Percentiles rank a stretch among this genome's conserved stretches.
Conservation (phyloP, 345 rosid genomes). For the Camelina laxa region DNA sequence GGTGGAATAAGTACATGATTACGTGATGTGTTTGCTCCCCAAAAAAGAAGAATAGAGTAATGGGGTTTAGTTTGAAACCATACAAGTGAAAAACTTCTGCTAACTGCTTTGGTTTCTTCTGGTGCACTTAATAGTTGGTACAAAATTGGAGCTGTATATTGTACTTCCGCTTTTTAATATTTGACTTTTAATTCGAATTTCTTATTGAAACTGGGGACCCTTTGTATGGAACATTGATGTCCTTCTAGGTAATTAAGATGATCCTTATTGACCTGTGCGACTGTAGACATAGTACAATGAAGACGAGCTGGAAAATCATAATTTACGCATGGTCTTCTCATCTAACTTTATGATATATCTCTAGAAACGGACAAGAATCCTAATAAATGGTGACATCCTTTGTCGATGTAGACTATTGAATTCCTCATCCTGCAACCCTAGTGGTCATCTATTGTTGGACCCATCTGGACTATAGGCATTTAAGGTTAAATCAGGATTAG, state of each 20-base stretch:
- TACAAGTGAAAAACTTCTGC: not conserved
- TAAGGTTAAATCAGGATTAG: conserved; percentile 30
- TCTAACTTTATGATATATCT: conserved; percentile 18
- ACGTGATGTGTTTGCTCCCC: conserved; percentile 38
- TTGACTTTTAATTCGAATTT: conserved; percentile 18
- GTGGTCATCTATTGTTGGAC: conserved; percentile 34
- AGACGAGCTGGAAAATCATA: conserved; percentile 33
- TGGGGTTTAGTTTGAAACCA: conserved; percentile 10
- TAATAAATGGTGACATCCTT: conserved; percentile 39
- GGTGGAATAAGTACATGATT: conserved; percentile 47
- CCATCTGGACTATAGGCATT: conserved; percentile 30
- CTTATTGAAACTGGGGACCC: conserved; percentile 30
- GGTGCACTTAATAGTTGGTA: conserved; percentile 33
- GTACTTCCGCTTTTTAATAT: conserved; percentile 29
- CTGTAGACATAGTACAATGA: conserved; percentile 36
- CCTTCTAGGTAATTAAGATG: conserved; percentile 29
- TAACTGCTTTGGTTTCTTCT: conserved; percentile 35
- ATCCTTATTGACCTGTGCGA: conserved; percentile 36
- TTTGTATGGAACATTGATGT: conserved; percentile 27
- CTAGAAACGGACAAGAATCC: conserved; percentile 11
- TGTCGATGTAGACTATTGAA: conserved; percentile 24
- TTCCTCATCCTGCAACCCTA: conserved; percentile 25
- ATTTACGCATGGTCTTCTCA: conserved; percentile 36
- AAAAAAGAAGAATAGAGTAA: not conserved
- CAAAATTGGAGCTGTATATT: conserved; percentile 24